phyloP scores from a whole-genome alignment of 306 rosid species.

The Rosa persica region DNA sequence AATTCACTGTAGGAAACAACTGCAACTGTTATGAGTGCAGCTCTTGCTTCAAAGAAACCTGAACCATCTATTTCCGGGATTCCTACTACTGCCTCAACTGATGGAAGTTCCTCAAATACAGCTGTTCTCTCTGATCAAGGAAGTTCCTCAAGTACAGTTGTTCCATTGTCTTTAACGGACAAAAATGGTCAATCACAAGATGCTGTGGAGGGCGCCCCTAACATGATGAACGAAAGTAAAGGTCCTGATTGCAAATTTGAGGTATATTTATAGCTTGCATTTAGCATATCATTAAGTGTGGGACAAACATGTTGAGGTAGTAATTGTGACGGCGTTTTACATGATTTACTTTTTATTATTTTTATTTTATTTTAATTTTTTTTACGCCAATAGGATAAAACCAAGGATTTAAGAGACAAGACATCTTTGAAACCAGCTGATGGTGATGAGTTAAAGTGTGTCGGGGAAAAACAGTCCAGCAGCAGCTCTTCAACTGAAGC shows the following conservation, averaged over 20 bases:
- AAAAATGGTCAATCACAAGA: slow-evolving; percentile 20
- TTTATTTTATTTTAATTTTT: too few relatives aligned
- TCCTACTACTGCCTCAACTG: slow-evolving; percentile 26
- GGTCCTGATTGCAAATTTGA: slow-evolving; percentile 19
- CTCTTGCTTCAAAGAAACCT: slow-evolving; percentile 52
- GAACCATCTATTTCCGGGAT: slow-evolving; percentile 37
- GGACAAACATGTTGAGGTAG: background rate
- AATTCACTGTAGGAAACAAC: slow-evolving; percentile 50
- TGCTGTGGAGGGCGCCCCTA: slow-evolving; percentile 20
- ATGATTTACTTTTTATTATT: background rate
- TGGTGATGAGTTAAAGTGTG: slow-evolving; percentile 13
- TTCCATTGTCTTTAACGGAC: slow-evolving; percentile 16
- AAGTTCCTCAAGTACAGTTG: slow-evolving; percentile 21
- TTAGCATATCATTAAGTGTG: background rate
- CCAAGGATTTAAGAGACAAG: slow-evolving; percentile 18
- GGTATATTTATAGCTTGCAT: slow-evolving; percentile 21
- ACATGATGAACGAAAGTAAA: slow-evolving; percentile 16
- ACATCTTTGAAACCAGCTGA: slow-evolving; percentile 22
- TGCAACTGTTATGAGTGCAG: slow-evolving; percentile 48
- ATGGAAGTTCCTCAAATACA: slow-evolving; percentile 28
- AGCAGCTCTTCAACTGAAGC: slow-evolving; percentile 13
- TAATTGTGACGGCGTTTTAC: background rate
- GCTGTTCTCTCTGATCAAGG: slow-evolving; percentile 25
- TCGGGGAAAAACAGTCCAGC: slow-evolving; percentile 24
- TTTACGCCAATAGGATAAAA: slow-evolving; percentile 19